Base-by-base conservation (phyloP, 148 eudicot species). In the Rhododendron molle region DNA sequence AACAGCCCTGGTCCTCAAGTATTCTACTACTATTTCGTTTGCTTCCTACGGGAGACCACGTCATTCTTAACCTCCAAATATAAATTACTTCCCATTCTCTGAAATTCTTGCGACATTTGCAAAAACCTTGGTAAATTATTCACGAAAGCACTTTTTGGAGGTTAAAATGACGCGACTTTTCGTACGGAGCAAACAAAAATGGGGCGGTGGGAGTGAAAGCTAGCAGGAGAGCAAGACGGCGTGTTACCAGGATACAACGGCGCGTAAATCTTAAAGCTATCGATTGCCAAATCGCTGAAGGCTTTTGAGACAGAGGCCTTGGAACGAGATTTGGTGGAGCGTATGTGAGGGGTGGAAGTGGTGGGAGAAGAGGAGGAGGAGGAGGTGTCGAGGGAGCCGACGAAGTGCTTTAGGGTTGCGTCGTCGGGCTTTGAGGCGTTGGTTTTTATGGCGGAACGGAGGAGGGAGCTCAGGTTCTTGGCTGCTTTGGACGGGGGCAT, bases 401-500 rank as follows among this genome's bases (percentile, higher is more conserved):
- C 80, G 54, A 47, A 69, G 20, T 52, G 54, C 54, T 73, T 86
- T 16, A 86, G 73, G 81, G 80, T 40, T 54, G 30, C 11, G 32
- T 86, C 73, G 36, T 28, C 58, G 74, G 74, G 30, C 16, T 69
- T 28, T 18, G 26, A 9, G 71, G 71, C 1, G 71, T 30, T 21
- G 86, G 84, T 18, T 56, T 58, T 83, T 23, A 58, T 76, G 89
- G 85, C 89, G 81, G 91, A 54, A 69, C 86, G 85, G 49, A 91
- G 88, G 40, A 89, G 82, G 4, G 88, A 83, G 85, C 87, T 87
- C 9, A 89, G 89, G 4, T 78, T 80, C 80, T 88, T 88, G 5
- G 80, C 76, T 36, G 60, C 60, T 54, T 84, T 86, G 11, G 84
- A 44, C 60, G 88, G 76, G 81, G 88, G 87, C 91, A 91, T 91